phyloP scores from a whole-genome alignment of 2,329 filamentous ascomycete species.

The Aspergillus felis region DNA sequence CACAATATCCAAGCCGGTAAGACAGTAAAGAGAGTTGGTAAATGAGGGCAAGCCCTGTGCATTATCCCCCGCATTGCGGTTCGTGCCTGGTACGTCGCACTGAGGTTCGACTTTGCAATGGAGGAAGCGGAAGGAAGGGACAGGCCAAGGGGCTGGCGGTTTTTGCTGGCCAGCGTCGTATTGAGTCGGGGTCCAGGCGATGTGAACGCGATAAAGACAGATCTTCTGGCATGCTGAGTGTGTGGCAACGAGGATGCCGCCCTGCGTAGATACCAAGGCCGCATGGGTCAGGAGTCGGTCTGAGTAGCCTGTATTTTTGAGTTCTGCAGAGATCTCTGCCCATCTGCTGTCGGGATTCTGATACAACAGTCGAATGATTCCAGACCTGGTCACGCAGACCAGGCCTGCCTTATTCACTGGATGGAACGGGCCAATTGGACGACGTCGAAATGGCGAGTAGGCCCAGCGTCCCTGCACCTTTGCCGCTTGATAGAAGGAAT shows the following conservation, averaged over 20 bases:
- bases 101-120: slow-evolving; percentile 37
- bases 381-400: slow-evolving; percentile 70
- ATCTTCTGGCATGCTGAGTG: slow-evolving; percentile 63
- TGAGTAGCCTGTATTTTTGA: slow-evolving; percentile 68
- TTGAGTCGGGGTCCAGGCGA: slow-evolving; percentile 67
- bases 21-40: slow-evolving; percentile 47
- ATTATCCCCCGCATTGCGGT: slow-evolving; percentile 20
- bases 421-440: slow-evolving; percentile 68
- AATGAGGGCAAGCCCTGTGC: slow-evolving; percentile 20
- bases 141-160: slow-evolving; percentile 26
- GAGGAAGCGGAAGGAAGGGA: slow-evolving; percentile 35
- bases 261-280: slow-evolving; percentile 68
- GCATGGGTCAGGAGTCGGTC: slow-evolving; percentile 79
- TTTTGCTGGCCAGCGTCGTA: slow-evolving; percentile 45
- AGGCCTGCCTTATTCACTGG: slow-evolving; percentile 65
- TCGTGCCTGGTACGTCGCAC: slow-evolving; percentile 27
- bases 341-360: slow-evolving; percentile 69
- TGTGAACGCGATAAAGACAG: slow-evolving; percentile 66
- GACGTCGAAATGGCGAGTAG: slow-evolving; percentile 64
- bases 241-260: slow-evolving; percentile 42
- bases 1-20: slow-evolving; percentile 73
- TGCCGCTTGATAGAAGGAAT: slow-evolving; percentile 56
- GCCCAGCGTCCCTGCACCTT: slow-evolving; percentile 62
- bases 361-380: slow-evolving; percentile 71
- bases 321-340: slow-evolving; percentile 67